These are phyloP conservation scores for Neurospora africana DNA, from an alignment of 495 filamentous ascomycete species.

Conservation along the genomic window DNA sequence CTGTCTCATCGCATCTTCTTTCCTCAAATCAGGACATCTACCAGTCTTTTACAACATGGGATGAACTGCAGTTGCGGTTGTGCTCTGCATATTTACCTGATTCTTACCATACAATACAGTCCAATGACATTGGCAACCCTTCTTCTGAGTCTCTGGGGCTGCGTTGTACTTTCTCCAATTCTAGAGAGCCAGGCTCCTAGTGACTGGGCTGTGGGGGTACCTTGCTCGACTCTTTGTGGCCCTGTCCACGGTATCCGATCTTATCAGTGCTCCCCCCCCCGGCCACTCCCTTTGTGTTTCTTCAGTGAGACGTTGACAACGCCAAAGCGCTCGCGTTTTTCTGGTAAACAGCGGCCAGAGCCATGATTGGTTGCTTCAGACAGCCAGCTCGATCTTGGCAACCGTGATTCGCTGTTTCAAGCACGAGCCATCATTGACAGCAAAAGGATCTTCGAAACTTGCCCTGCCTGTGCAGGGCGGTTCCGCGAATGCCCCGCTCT, in stretches of 20 bases:
- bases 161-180: not conserved
- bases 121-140: not conserved
- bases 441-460: not conserved
- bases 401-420: too few species aligned
- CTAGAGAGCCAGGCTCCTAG: too few species aligned
- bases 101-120: not conserved
- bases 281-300: too few species aligned
- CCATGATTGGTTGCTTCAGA: too few species aligned
- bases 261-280: too few species aligned
- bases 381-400: too few species aligned
- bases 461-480: too few species aligned
- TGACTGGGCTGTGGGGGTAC: not conserved
- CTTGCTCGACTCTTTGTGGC: not conserved
- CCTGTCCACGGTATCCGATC: not conserved
- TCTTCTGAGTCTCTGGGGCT: not conserved
- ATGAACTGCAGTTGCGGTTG: not conserved
- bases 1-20: not conserved
- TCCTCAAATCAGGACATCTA: not conserved
- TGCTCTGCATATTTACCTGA: not conserved
- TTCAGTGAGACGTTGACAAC: too few species aligned
- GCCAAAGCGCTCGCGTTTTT: too few species aligned
- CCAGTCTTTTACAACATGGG: not conserved
- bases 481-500: not conserved
- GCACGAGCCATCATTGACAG: not conserved
- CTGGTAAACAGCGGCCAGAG: too few species aligned